Evolutionary conservation across 345 rosid genomes (phyloP).

Genomic region (Ricinus communis): DNA sequence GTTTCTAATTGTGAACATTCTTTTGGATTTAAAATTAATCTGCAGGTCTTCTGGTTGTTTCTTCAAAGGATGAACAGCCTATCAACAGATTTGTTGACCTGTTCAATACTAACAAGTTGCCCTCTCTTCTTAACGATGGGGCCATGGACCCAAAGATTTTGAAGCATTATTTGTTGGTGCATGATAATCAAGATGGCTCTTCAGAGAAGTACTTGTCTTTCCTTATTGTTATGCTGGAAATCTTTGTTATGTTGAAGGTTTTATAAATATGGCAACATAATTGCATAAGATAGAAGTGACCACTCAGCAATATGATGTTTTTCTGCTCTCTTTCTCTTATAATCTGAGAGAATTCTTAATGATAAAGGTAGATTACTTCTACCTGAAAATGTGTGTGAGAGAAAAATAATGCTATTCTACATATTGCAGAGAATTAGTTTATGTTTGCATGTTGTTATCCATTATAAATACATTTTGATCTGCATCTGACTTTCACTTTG

Average conservation of each 20-base stretch:
- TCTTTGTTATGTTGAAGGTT: background rate
- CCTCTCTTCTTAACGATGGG: constrained; percentile 81
- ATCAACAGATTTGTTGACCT: constrained; percentile 78
- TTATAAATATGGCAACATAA: background rate
- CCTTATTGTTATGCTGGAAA: constrained; percentile 20
- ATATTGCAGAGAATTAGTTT: background rate
- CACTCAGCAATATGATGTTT: background rate
- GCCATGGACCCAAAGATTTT: constrained; percentile 89
- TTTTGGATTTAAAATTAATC: constrained; percentile 20
- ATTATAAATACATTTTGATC: background rate
- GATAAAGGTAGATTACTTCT: background rate
- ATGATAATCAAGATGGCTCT: constrained; percentile 81
- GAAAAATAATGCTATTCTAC: background rate
- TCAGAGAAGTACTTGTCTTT: constrained; percentile 66
- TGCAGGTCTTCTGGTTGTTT: constrained; percentile 90
- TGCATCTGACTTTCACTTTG: background rate
- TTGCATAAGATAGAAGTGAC: background rate
- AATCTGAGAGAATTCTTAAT: background rate
- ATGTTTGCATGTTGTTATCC: background rate
- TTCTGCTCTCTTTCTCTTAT: background rate
- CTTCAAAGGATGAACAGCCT: constrained; percentile 91
- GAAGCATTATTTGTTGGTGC: constrained; percentile 83
- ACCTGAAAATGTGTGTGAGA: background rate
- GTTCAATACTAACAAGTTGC: constrained; percentile 73
- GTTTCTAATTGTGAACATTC: background rate